Base-by-base conservation (phyloP, 305 asterid genomes). In the Stenogyne calaminthoides region DNA sequence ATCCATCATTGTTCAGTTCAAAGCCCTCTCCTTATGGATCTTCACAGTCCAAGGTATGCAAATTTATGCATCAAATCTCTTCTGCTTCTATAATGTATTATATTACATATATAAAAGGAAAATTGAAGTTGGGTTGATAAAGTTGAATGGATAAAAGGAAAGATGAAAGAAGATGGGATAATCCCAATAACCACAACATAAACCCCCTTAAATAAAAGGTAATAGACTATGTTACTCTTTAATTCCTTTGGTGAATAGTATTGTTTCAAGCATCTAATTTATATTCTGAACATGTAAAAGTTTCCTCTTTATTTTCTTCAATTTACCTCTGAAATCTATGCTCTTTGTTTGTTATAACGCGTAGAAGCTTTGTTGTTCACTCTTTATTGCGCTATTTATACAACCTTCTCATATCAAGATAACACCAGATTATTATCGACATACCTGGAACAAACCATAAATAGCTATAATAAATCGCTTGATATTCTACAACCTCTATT, bases 1-100 rank as follows among this genome's bases (percentile, higher is more conserved):
- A 91, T 74, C 97, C 97, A 29, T 91, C 97, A 18, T 77, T 91
- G 81, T 91, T 91, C 85, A 84, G 92, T 75, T 91, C 97, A 75
- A 91, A 89, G 77, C 91, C 94, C 40, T 84, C 96, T 54, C 64
- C 84, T 69, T 73, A 76, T 69, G 85, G 83, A 44, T 70, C 92
- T 71, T 84, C 97, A 9, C 89, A 84, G 76, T 65, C 86, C 71
- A 80, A 83, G 87, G 94, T 91, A 77, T 49, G 80, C 54, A 72
- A 71, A 19, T 74, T 56, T 69, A 65, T 73, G 55, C 52, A 9
- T 47, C 54, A 54, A 68, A 77, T 25, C 19, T 49, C 36, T 54
- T 67, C 34, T 39, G 18, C 37, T 57, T 68, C 74, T 56, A 47
- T 62, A 64, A 12, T 58, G 14, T 11, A 9, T 7, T 27, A 11